A percentile compares a stretch with the other conserved stretches of the same genome.
These are phyloP conservation scores for Tulasnella sp. DNA, from an alignment of 768 basidiomycete genomes.

Conservation along the genomic window DNA sequence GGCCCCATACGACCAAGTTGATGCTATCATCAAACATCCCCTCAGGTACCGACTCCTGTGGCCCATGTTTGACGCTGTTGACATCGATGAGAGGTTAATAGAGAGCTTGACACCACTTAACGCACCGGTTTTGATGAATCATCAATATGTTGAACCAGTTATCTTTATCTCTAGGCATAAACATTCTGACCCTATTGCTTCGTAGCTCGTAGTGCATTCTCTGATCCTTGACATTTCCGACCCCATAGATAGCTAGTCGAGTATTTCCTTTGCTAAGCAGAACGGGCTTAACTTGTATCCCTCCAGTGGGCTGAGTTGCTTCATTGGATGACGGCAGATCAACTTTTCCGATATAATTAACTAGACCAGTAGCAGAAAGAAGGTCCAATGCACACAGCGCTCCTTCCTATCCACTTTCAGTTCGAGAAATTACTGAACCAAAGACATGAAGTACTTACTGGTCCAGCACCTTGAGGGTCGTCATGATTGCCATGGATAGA, in stretches of 20 bases:
- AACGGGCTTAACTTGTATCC: conserved; percentile 82
- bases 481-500: conserved; percentile 99
- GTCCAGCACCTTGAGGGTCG: conserved; percentile 91
- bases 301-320: conserved; percentile 24
- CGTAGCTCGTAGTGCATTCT: conserved; percentile 93
- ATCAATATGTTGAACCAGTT: conserved; percentile 92
- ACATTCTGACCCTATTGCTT: conserved; percentile 91
- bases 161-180: conserved; percentile 80
- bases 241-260: conserved; percentile 80
- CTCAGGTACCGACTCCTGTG: conserved; percentile 89
- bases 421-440: neutral
- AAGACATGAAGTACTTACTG: conserved; percentile 37
- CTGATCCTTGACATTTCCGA: conserved; percentile 93
- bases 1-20: conserved; percentile 93
- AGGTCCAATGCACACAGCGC: conserved; percentile 92
- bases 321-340: conserved; percentile 54
- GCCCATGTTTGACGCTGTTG: conserved; percentile 79
- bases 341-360: conserved; percentile 97
- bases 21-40: conserved; percentile 94
- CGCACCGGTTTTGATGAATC: conserved; percentile 88
- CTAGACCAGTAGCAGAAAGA: conserved; percentile 79
- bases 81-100: too few species aligned
- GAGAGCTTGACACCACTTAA: too few species aligned
- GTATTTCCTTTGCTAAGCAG: conserved; percentile 80
- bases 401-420: conserved; percentile 51